Evolutionary conservation across 495 filamentous ascomycete genomes (phyloP), one percentile per base, ranked within the genome.

Genomic region (Aspergillus panamensis): DNA sequence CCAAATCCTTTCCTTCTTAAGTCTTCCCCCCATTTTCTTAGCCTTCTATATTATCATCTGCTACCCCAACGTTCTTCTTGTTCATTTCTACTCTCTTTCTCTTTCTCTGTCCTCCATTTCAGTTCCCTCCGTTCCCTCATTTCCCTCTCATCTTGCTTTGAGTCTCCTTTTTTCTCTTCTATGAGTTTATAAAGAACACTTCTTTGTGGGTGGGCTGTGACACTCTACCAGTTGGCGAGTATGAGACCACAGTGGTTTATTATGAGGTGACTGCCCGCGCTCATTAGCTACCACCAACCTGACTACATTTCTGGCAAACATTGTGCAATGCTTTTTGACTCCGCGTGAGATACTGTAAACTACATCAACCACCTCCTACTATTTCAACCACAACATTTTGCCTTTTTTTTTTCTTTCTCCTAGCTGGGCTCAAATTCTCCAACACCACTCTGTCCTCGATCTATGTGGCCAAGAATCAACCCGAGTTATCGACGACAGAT

Each of bases 241-340:
- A 58, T 58, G 56, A 58, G 42, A 51, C 19, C 21, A 52, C 39
- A 58, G 16, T 39, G 31, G 48, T 30, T 58, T 52, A 52, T 30
- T 58, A 58, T 58, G 56, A 58, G 56, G 56, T 52, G 56, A 58
- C 48, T 48, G 48, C 44, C n/a, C 39, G 40, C 14, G 35, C 33
- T 21, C 32, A 49, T 39, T 45, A 58, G 21, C 55, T 51, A 42
- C 33, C 35, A 47, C 29, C 12, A 21, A 44, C 31, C 31, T 58
- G 48, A 44, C 47, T 42, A 35, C 48, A 58, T 12, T 44, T 51
- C 12, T 37, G 6, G 20, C 42, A 53, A 39, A 25, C 48, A 53
- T 54, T 48, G 57, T 48, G 51, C 42, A 53, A 55, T 55, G 48
- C 20, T 45, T 21, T 35, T 45, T 16, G 40, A 33, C 42, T 37